Conservation (phyloP, 169 alveolate species). For the Plasmodium falciparum region DNA sequence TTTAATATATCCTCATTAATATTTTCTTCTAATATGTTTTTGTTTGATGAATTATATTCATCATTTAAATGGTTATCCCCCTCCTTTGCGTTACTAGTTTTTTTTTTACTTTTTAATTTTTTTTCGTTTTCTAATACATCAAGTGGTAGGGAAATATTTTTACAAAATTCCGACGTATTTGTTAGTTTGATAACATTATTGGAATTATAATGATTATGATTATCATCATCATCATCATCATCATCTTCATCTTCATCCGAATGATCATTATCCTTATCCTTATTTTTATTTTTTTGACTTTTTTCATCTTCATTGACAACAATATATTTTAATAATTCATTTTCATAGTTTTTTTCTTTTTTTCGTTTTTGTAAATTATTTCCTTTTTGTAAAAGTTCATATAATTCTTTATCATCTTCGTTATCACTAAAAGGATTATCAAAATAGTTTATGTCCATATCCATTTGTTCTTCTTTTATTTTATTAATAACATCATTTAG, state of each 20-base stretch:
- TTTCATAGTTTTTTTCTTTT: conserved; percentile 56
- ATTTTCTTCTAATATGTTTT: background rate
- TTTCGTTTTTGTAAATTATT: conserved; percentile 38
- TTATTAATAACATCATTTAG: conserved; percentile 66
- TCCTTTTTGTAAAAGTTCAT: conserved; percentile 56
- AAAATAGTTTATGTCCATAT: conserved; percentile 37
- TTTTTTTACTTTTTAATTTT: conserved; percentile 11
- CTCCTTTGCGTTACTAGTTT: background rate
- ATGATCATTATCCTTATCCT: conserved; percentile 42
- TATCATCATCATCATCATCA: background rate
- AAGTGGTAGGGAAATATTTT: conserved; percentile 46
- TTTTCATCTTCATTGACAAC: conserved; percentile 50
- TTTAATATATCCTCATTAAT: conserved; percentile 10
- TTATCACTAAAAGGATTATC: conserved; percentile 35
- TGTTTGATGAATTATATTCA: background rate
- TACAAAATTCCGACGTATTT: conserved; percentile 69
- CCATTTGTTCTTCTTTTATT: conserved; percentile 45
- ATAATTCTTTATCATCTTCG: conserved; percentile 65
- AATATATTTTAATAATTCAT: conserved; percentile 49
- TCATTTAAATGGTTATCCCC: background rate
- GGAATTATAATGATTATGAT: conserved; percentile 1
- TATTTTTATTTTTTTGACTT: conserved; percentile 12
- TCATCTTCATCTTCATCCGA: conserved; percentile 8
- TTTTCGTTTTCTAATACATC: conserved; percentile 40
- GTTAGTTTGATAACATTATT: conserved; percentile 41